phyloP scores from a whole-genome alignment of 768 basidiomycete genomes.

The Epithele typhae region DNA sequence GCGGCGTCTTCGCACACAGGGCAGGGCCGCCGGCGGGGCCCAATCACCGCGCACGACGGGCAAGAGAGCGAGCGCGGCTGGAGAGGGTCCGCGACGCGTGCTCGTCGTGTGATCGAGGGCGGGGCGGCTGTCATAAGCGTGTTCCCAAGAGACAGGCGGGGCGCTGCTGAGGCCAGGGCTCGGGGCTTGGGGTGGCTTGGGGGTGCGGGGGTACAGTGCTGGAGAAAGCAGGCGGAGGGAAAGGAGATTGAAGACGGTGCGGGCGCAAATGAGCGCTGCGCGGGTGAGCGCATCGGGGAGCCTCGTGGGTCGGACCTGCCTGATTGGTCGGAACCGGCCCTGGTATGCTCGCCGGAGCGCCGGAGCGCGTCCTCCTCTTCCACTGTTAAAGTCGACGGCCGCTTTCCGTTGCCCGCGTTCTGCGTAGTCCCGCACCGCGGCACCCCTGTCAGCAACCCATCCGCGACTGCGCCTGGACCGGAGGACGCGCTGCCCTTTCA shows the following conservation, averaged over 20 bases:
- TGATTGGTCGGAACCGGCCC: not conserved
- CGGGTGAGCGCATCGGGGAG: too few species aligned
- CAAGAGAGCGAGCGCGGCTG: conserved; percentile 10
- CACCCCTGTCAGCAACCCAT: not conserved
- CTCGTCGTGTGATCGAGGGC: conserved; percentile 11
- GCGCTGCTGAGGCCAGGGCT: not conserved
- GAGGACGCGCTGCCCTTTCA: too few species aligned
- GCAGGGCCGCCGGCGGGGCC: too few species aligned
- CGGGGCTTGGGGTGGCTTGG: too few species aligned
- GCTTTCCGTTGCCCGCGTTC: not conserved
- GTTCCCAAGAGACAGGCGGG: conserved; percentile 10
- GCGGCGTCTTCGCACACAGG: too few species aligned
- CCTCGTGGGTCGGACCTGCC: too few species aligned
- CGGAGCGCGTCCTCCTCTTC: not conserved
- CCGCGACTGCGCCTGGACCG: too few species aligned
- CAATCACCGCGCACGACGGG: too few species aligned
- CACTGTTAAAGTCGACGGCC: too few species aligned
- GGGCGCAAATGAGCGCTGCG: too few species aligned
- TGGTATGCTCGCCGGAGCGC: conserved; percentile 5
- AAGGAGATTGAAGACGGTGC: not conserved
- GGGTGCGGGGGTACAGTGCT: not conserved
- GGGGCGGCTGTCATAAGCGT: conserved; percentile 14
- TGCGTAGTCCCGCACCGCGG: not conserved
- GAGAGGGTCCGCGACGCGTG: conserved; percentile 7
- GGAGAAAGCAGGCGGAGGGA: not conserved